phyloP scores from a whole-genome alignment of 495 filamentous ascomycete species.

The Aspergillus campestris region DNA sequence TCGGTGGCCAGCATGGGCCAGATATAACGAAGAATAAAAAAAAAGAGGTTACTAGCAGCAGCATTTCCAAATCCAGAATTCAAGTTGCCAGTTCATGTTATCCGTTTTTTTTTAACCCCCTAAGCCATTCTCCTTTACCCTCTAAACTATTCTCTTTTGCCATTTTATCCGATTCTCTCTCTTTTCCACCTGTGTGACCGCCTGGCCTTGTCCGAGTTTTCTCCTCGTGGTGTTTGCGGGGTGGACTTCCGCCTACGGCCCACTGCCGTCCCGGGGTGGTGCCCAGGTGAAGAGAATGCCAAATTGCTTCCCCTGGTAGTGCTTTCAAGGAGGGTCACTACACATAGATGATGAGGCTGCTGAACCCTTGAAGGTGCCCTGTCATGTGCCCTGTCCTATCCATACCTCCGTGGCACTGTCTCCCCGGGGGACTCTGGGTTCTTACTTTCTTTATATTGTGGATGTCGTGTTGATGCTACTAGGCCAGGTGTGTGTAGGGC shows the following conservation, averaged over 20 bases:
- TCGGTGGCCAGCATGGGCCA: conserved; percentile 5
- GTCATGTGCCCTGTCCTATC: too few relatives aligned
- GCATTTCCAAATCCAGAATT: conserved; percentile 12
- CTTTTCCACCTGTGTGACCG: too few relatives aligned
- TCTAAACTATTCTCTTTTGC: too few relatives aligned
- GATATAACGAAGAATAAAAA: conserved; percentile 5
- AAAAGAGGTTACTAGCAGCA: conserved; percentile 12
- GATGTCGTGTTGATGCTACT: conserved; percentile 6
- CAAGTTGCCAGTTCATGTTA: conserved; percentile 17
- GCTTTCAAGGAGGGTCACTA: neutral
- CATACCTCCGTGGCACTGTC: too few relatives aligned
- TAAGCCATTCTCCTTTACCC: neutral
- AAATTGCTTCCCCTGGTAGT: neutral
- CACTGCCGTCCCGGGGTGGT: too few relatives aligned
- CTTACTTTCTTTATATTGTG: neutral
- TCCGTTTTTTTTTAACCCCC: neutral
- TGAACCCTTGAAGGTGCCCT: too few relatives aligned
- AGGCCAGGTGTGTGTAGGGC: conserved; percentile 10
- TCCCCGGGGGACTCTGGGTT: neutral
- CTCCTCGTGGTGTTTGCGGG: too few relatives aligned
- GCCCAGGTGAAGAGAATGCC: too few relatives aligned
- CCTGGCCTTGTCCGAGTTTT: too few relatives aligned
- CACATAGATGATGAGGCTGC: neutral
- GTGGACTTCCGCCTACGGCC: too few relatives aligned
- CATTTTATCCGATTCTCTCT: too few relatives aligned